These are phyloP conservation scores for Tuber umbilicatum DNA, from an alignment of 495 filamentous ascomycete species.

Conservation along the genomic window DNA sequence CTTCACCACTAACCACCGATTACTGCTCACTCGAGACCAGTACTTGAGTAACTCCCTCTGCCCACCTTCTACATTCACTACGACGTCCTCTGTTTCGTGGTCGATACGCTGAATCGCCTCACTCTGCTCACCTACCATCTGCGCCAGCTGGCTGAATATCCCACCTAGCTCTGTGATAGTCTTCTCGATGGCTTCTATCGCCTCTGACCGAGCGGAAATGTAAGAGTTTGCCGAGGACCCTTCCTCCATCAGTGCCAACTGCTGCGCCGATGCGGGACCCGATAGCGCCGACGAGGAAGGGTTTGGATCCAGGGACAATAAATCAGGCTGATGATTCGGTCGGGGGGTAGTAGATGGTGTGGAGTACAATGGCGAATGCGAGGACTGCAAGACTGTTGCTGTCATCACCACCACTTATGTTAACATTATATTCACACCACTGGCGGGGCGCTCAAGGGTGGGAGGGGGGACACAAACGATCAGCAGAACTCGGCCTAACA, in stretches of 20 bases:
- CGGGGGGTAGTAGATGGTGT: conserved; percentile 59
- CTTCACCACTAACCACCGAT: conserved; percentile 94
- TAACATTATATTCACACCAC: conserved; percentile 31
- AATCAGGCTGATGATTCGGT: conserved; percentile 51
- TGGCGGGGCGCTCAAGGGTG: conserved; percentile 23
- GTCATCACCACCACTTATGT: conserved; percentile 6
- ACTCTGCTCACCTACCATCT: conserved; percentile 94
- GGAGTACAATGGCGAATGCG: conserved; percentile 65
- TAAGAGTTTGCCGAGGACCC: conserved; percentile 77
- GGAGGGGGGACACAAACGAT: conserved; percentile 33
- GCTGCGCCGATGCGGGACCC: conserved; percentile 65
- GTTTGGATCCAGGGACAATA: conserved; percentile 74
- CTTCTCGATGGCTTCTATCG: conserved; percentile 92
- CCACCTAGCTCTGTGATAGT: conserved; percentile 91
- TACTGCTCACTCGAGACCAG: conserved; percentile 86
- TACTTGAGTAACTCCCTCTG: conserved; percentile 94
- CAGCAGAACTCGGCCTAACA: conserved; percentile 41
- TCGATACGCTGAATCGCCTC: conserved; percentile 93
- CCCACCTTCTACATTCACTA: conserved; percentile 93
- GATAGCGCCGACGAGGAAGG: conserved; percentile 47
- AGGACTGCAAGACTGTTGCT: conserved; percentile 35
- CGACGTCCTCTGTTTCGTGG: conserved; percentile 91
- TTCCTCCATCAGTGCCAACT: conserved; percentile 92
- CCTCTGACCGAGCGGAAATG: conserved; percentile 86
- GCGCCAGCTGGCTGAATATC: conserved; percentile 92